Percentiles rank a stretch among this genome's conserved stretches.
Conservation (phyloP, 2,329 filamentous ascomycete genomes). For the Colletotrichum simmondsii region DNA sequence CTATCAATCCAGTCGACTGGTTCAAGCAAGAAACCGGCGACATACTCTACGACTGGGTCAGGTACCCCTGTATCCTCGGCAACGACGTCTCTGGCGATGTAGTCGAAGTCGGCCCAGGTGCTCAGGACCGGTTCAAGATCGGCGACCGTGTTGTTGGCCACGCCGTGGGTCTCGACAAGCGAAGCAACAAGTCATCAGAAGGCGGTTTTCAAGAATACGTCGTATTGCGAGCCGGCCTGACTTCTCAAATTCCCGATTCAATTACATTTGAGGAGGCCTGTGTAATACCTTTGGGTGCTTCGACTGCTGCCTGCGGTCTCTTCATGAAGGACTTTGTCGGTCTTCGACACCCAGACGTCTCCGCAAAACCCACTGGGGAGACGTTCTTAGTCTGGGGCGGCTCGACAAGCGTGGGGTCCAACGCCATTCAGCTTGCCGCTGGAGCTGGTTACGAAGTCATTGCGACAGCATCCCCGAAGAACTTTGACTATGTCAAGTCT, state of each 20-base stretch:
- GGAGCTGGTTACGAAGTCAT: constrained; percentile 58
- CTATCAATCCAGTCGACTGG: constrained; percentile 45
- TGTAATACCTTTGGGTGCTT: constrained; percentile 41
- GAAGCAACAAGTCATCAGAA: constrained; percentile 43
- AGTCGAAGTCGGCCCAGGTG: constrained; percentile 39
- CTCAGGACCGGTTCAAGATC: constrained; percentile 37
- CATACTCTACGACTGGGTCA: constrained; percentile 34
- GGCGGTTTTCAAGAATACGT: constrained; percentile 41
- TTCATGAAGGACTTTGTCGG: constrained; percentile 39
- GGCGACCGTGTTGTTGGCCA: constrained; percentile 42
- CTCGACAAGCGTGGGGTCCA: constrained; percentile 55
- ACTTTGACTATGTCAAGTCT: constrained; percentile 53
- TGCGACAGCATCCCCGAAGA: constrained; percentile 52
- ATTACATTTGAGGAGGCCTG: constrained; percentile 39
- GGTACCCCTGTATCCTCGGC: constrained; percentile 45
- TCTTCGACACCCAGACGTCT: constrained; percentile 36
- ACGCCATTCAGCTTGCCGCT: constrained; percentile 56
- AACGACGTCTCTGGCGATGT: constrained; percentile 46
- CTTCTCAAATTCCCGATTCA: constrained; percentile 37
- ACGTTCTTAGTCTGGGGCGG: constrained; percentile 58
- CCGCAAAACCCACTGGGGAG: constrained; percentile 34
- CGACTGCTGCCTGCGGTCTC: constrained; percentile 41
- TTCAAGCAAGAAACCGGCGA: constrained; percentile 38
- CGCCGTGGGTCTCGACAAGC: constrained; percentile 44
- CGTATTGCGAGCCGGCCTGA: constrained; percentile 24